Base-by-base conservation (phyloP, 805 yeast genomes). In the Candida broadrunensis region DNA sequence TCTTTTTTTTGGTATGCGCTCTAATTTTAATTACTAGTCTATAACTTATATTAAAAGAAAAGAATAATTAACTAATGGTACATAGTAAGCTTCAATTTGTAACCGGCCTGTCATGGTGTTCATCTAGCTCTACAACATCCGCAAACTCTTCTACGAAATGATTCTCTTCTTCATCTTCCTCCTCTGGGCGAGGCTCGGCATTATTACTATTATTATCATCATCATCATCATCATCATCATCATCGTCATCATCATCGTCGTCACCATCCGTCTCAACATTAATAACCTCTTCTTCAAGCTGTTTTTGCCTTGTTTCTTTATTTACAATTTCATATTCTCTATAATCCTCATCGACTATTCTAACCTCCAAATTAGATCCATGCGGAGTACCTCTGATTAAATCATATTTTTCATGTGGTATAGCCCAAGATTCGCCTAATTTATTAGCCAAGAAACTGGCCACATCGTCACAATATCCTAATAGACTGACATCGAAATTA, bases 401-500 rank as follows among this genome's bases (percentile, higher is more conserved):
- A 20, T 49, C 39, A 37, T 52, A 61, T 26, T 55, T 54, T 19
- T 47, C 44, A 38, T 69, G 73, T 11, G 60, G 60, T 16, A 70
- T 48, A 5, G 39, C 47, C 74, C 74, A 70, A 1, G 38, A 42
- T 9, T 45, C 41, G 3, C 67, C 72, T 17, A 68, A 50, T 33
- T 43, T 39, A 19, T 56, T 43, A 41, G 65, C 56, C 17, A 69
- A 39, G 45, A 60, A 67, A 27, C 60, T 51, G 3, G 68, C 74
- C 15, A 55, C 64, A 36, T 65, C 71, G 45, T 70, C 75, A 47
- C 73, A 67, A 44, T 56, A 56, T 2, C 74, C 75, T 30, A 69
- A 50, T 18, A 70, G 45, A 27, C 60, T 55, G 18, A 69, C 62
- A 50, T 70, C 73, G 43, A 70, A 70, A 46, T 57, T 61, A 45